Evolutionary conservation across 83 land plant genomes (phyloP), one percentile per base, ranked within the genome.

Genomic region (Thuja plicata): DNA sequence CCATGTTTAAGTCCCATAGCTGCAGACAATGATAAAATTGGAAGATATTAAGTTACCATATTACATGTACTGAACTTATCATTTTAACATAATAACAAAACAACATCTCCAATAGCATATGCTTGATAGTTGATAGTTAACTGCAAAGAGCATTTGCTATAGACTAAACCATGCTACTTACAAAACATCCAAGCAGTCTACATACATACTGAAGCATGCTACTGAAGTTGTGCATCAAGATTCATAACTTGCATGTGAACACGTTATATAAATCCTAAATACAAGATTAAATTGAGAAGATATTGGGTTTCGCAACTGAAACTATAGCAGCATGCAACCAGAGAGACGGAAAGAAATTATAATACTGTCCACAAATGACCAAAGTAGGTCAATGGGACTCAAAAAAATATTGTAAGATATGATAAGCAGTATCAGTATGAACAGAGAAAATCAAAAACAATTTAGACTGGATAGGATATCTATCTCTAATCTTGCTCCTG

Each of bases 1-100:
- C 97, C 98, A 94, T 97, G 88, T 88, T 92, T 43, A 96, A 89
- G 88, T 97, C 99, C 99, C 99, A 97, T 40, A 97, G 93, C 99
- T 97, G 93, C 87, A 89, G 85, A 54, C 30, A 74, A 86, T 43
- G 52, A 30, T 80, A 9, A 21, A 85, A 54, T n/a, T 45, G 11
- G 2, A 82, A 46, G 32, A 27, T 82, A 3, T 82, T 50, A 82
- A 81, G 1, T 0, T 45, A 45, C 21, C 27, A 81, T n/a, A 81
- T 81, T 10, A 27, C 45, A 43, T 5, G 41, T 2, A 5, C 24
- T 82, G 54, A 27, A 46, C 30, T 27, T n/a, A 38, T 81, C 52
- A 82, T n/a, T 8, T 9, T 17, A 11, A 76, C 40, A 76, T 15
- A 11, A 81, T 46, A 43, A 46, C 50, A 46, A 81, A 38, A 81